These are phyloP conservation scores for Candida easanensis DNA, from an alignment of 805 yeast genomes.

Conservation along the genomic window DNA sequence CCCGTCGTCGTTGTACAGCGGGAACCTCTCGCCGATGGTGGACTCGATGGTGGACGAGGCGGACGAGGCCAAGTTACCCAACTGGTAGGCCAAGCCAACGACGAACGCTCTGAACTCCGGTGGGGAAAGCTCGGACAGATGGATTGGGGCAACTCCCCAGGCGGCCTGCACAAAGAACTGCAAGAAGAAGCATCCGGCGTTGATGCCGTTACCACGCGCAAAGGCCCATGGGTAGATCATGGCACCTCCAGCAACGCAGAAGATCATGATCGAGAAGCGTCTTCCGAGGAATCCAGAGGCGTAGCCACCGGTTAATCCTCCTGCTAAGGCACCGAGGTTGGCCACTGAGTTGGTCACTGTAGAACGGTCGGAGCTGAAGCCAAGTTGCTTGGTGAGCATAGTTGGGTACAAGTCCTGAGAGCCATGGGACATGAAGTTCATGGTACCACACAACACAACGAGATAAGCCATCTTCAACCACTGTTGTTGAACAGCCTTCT, in stretches of 20 bases:
- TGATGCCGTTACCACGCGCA: slow-evolving; percentile 44
- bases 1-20: slow-evolving; percentile 33
- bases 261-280: slow-evolving; percentile 48
- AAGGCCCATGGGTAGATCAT: slow-evolving; percentile 64
- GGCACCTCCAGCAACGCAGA: slow-evolving; percentile 57
- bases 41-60: slow-evolving; percentile 65
- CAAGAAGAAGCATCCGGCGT: slow-evolving; percentile 58
- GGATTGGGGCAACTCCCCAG: slow-evolving; percentile 67
- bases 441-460: slow-evolving; percentile 59
- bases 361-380: slow-evolving; percentile 39
- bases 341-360: slow-evolving; percentile 58
- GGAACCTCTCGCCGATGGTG: slow-evolving; percentile 56
- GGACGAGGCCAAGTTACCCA: slow-evolving; percentile 65
- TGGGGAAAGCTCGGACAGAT: slow-evolving; percentile 58
- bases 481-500: slow-evolving; percentile 39
- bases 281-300: slow-evolving; percentile 54
- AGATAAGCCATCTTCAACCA: slow-evolving; percentile 59
- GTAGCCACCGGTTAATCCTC: slow-evolving; percentile 56
- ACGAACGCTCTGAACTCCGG: slow-evolving; percentile 62
- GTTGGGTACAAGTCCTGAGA: slow-evolving; percentile 65
- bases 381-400: slow-evolving; percentile 44
- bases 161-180: slow-evolving; percentile 68
- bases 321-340: slow-evolving; percentile 55
- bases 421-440: slow-evolving; percentile 62
- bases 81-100: slow-evolving; percentile 61